A percentile compares a stretch with the other conserved stretches of the same genome.
Evolutionary conservation across 352 stramenopile species (phyloP).

Genomic region (Phytopythium vexans): DNA sequence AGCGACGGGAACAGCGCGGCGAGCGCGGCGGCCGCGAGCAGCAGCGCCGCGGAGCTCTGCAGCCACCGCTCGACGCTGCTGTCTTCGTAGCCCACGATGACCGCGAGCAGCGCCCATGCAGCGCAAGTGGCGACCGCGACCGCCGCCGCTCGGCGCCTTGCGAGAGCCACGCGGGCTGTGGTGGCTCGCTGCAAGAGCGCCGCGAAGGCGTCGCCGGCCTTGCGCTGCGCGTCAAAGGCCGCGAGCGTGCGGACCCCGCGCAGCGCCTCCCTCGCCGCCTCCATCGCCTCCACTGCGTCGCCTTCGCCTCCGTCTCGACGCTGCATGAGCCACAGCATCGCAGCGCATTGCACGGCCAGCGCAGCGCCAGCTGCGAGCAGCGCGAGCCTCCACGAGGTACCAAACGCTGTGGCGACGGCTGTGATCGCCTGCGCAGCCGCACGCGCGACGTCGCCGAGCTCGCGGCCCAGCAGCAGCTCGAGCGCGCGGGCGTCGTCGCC

Average conservation of each 20-base stretch:
- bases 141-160: conserved; percentile 11
- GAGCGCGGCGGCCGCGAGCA: conserved; percentile 16
- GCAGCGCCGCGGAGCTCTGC: conserved; percentile 8
- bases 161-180: conserved; percentile 3
- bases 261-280: conserved; percentile 18
- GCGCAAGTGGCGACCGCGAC: conserved; percentile 11
- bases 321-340: not conserved
- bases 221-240: conserved; percentile 25
- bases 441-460: conserved; percentile 11
- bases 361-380: conserved; percentile 11
- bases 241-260: conserved; percentile 22
- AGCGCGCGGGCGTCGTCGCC: conserved; percentile 14
- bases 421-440: conserved; percentile 16
- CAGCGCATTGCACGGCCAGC: conserved; percentile 3
- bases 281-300: not conserved
- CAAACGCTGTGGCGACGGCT: conserved; percentile 12
- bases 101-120: conserved; percentile 19
- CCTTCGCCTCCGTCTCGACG: not conserved
- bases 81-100: conserved; percentile 22
- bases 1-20: conserved; percentile 15
- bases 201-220: conserved; percentile 18
- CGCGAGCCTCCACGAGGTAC: conserved; percentile 20
- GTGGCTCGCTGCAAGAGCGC: conserved; percentile 10
- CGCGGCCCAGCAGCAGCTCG: conserved; percentile 14
- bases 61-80: conserved; percentile 12